These are phyloP conservation scores for Penicillium hesseltinei DNA, from an alignment of 2,329 filamentous ascomycete genomes.

Conservation along the genomic window DNA sequence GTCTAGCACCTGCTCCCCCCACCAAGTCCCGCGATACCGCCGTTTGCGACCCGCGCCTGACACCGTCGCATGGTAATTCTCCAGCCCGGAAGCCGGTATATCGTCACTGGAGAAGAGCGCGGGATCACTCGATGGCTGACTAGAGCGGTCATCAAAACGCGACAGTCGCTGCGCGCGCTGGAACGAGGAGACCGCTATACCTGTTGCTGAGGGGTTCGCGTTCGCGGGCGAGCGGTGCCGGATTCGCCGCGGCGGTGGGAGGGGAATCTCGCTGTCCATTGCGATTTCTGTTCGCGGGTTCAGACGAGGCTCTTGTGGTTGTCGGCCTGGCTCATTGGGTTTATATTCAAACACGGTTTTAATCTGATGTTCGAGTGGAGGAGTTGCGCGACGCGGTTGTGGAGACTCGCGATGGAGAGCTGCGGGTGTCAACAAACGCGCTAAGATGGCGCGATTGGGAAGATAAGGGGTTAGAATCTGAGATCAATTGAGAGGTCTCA, in stretches of 20 bases:
- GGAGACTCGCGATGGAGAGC: conserved; percentile 16
- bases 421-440: conserved; percentile 22
- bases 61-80: conserved; percentile 41
- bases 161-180: conserved; percentile 29
- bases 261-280: conserved; percentile 43
- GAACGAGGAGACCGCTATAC: conserved; percentile 20
- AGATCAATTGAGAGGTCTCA: not conserved
- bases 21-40: conserved; percentile 48
- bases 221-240: conserved; percentile 35
- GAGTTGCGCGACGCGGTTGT: conserved; percentile 24
- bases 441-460: conserved; percentile 6
- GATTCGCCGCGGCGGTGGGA: conserved; percentile 38
- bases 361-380: conserved; percentile 4
- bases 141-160: conserved; percentile 38
- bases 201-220: conserved; percentile 12
- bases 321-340: not conserved
- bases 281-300: not conserved
- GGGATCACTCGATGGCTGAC: conserved; percentile 44
- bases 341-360: not conserved
- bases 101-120: conserved; percentile 51
- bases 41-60: conserved; percentile 34
- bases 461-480: not conserved
- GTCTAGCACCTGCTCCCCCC: conserved; percentile 41
- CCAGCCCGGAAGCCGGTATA: conserved; percentile 44
- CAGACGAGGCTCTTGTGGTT: not conserved